A percentile compares a stretch with the other conserved stretches of the same genome.
Evolutionary conservation across 352 stramenopile species (phyloP).

Genomic region (Pythium pyrilobum): DNA sequence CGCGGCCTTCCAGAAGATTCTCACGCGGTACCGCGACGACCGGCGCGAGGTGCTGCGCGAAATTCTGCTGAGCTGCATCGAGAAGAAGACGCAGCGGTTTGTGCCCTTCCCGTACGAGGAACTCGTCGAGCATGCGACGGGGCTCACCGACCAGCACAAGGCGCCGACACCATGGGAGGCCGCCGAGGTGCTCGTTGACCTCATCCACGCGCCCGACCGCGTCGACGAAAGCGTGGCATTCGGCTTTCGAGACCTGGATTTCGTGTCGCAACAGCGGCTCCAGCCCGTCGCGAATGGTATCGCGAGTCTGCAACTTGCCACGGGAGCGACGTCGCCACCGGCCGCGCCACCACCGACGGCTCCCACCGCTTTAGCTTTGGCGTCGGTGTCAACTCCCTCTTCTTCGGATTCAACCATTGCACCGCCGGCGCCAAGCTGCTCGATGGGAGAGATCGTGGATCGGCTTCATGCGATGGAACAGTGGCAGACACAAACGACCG

Average conservation of each 20-base stretch:
- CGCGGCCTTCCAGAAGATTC: conserved; percentile 12
- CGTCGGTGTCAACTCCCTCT: no score
- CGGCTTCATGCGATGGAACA: conserved; percentile 7
- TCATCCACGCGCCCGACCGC: conserved; percentile 7
- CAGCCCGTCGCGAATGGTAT: background rate
- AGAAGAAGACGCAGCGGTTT: conserved; percentile 9
- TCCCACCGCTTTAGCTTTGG: no score
- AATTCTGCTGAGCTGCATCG: conserved; percentile 16
- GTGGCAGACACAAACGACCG: conserved; percentile 5
- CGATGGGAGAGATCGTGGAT: background rate
- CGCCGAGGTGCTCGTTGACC: conserved; percentile 10
- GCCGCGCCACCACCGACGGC: background rate
- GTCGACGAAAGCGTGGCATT: conserved; percentile 14
- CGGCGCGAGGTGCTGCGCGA: conserved; percentile 12
- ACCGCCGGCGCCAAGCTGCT: no score
- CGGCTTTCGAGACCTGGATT: conserved; percentile 17
- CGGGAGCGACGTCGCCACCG: background rate
- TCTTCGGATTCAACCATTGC: no score
- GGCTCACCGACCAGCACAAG: background rate
- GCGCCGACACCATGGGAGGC: conserved; percentile 6
- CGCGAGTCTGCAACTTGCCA: no score
- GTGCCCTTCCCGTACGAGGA: conserved; percentile 19
- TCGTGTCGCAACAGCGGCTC: conserved; percentile 5
- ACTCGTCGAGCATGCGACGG: background rate
- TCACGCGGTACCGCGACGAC: conserved; percentile 21